Base-by-base conservation (phyloP, 2,329 filamentous ascomycete genomes). In the Cladosporium colombiae region DNA sequence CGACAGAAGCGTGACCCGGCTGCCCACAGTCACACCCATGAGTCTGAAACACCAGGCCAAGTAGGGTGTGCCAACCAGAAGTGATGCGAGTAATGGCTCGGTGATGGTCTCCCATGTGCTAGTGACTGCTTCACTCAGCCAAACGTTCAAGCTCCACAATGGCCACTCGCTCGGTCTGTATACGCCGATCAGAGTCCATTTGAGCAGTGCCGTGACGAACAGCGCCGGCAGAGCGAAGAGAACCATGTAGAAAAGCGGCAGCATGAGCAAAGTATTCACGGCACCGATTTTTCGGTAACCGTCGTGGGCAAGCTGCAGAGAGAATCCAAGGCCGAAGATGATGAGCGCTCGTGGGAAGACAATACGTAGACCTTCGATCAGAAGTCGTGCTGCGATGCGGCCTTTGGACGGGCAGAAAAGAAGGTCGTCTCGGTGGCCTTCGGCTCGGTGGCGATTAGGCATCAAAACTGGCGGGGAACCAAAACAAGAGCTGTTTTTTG, bases 291-390 rank as follows among this genome's bases (percentile, higher is more conserved):
- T 57, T 25, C 14, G 18, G 62, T 72, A 72, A 7, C 68, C 69
- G 14, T 35, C 35, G 62, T 71, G 71, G 5, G 66, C 66, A 37
- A 71, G 62, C 44, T 72, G 69, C 11, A 72, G 57, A 1, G 66
- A 35, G 44, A 72, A 71, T 23, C 71, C 71, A 14, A 72, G 65
- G 5, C 69, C 70, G 46, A 72, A 72, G 52, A 72, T 64, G n/a
- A 72, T 70, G n/a, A 71, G 35, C 11, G 71, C 71, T n/a, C 70
- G 63, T n/a, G 71, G 71, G 1, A 70, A 35, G n/a, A 72, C 66
- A 50, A 72, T 71, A 8, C 71, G 71, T 10, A 70, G 37, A 3
- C 71, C 71, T 67, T 72, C 71, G 49, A 72, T 64, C 7, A 66
- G 53, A 23, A 72, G 66, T 11, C 71, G 70, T 16, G 71, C 71